phyloP scores from a whole-genome alignment of 129 eudicot genomes.

The Artemisia annua region DNA sequence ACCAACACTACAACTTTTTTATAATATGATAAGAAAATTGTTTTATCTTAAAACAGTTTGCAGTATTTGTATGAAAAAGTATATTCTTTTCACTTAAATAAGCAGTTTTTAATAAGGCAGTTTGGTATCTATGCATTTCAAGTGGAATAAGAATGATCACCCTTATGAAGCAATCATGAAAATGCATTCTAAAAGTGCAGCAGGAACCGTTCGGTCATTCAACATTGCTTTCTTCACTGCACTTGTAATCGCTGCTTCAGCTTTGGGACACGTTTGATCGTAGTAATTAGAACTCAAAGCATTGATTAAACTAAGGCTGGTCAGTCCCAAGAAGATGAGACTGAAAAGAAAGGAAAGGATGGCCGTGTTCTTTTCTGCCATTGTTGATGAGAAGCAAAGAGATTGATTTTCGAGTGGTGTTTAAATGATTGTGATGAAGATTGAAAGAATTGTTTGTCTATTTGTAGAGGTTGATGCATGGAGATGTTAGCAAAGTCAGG shows the following conservation, averaged over 20 bases:
- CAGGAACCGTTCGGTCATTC: conserved; percentile 76
- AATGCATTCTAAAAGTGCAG: conserved; percentile 66
- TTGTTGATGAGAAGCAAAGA: conserved; percentile 18
- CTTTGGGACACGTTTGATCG: conserved; percentile 61
- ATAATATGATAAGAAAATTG: not conserved
- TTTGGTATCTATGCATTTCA: no score
- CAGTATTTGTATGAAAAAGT: no score
- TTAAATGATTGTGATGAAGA: conserved; percentile 3
- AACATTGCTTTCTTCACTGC: conserved; percentile 60
- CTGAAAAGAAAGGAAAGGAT: conserved; percentile 25
- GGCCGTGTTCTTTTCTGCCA: conserved; percentile 34
- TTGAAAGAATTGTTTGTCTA: conserved; percentile 17
- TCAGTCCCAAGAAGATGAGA: conserved; percentile 18
- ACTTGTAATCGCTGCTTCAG: conserved; percentile 43
- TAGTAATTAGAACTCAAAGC: conserved; percentile 61
- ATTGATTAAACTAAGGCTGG: conserved; percentile 13
- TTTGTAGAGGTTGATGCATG: conserved; percentile 38
- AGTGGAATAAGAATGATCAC: conserved; percentile 23
- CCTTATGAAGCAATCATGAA: conserved; percentile 35
- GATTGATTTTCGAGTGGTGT: not conserved
- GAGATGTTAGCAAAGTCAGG: conserved; percentile 42
- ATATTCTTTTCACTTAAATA: no score
- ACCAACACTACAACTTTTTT: not conserved
- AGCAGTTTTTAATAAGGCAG: no score
- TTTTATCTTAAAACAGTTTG: not conserved